Conservation (phyloP, 2,329 filamentous ascomycete genomes). For the Monosporascus sp. region DNA sequence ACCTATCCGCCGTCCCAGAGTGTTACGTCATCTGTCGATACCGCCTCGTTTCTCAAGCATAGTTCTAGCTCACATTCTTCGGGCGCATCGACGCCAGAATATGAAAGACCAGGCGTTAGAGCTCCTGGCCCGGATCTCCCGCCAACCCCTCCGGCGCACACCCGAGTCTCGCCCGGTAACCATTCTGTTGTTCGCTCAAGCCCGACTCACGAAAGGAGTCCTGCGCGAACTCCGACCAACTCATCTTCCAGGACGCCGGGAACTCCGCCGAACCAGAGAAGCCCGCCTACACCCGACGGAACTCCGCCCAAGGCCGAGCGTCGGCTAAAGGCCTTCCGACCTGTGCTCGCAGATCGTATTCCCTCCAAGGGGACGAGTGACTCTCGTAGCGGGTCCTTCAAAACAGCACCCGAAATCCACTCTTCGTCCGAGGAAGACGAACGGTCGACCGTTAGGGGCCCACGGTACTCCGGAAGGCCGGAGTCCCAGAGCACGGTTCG, state of each 20-base stretch:
- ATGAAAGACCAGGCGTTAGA: constrained; percentile 36
- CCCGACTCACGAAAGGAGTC: constrained; percentile 33
- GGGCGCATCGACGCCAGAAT: constrained; percentile 35
- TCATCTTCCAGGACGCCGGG: constrained; percentile 38
- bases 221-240: constrained; percentile 33
- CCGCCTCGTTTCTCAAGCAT: constrained; percentile 17
- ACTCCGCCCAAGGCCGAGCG: constrained; percentile 58
- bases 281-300: constrained; percentile 69
- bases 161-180: constrained; percentile 50
- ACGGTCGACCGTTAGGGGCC: constrained; percentile 36
- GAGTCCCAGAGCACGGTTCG: constrained; percentile 39
- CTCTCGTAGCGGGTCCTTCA: constrained; percentile 65
- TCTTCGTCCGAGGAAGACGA: constrained; percentile 56
- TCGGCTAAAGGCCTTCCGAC: constrained; percentile 41
- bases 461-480: constrained; percentile 33
- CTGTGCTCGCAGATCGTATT: constrained; percentile 42
- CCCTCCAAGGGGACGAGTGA: constrained; percentile 50
- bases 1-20: constrained; percentile 15
- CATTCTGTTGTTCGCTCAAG: constrained; percentile 40
- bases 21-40: constrained; percentile 21
- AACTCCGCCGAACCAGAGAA: constrained; percentile 61
- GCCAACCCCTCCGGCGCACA: constrained; percentile 59
- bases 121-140: constrained; percentile 45
- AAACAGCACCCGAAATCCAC: constrained; percentile 62
- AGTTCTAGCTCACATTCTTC: constrained; percentile 27